Evolutionary conservation across 2,329 filamentous ascomycete species (phyloP), one percentile per base, ranked within the genome.

Genomic region (Aspergillus pseudoviridinutans): DNA sequence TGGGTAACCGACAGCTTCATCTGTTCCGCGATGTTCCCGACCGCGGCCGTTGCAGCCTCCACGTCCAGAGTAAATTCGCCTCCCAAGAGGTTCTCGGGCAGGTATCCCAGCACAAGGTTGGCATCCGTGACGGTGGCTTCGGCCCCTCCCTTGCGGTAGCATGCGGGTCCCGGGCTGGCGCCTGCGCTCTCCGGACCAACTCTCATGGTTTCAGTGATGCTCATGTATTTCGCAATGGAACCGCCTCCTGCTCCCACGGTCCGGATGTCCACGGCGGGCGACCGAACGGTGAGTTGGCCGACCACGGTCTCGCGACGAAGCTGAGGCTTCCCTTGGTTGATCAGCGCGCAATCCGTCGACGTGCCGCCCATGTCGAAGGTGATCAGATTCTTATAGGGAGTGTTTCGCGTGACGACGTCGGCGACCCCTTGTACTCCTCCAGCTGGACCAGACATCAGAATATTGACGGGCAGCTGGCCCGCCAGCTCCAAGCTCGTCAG

Each of bases 301-400:
- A 81, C 73, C 2, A 77, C 71, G 0, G 78, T 81, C 60, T 81
- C 78, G 35, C 78, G 70, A 44, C 79, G 75, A 22, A 80, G 71
- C 38, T 76, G 73, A 4, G 75, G 75, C 54, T 76, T 73, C 2
- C 76, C 74, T 20, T 77, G 70, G 22, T 74, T 73, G 20, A 81
- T 75, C 4, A 81, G 63, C 1, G 79, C 78, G 58, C 77, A 79
- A 54, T 81, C 79, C 0, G 79, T 80, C 4, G 76, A 79, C 0
- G 79, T 81, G 1, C 79, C 79, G n/a, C 79, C 79, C 77, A 81
- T 80, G 53, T 81, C 79, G 12, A 81, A 69, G 0, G 78, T 80
- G 53, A 81, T 79, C 27, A 80, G 66, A 46, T 80, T 79, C 60
- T 78, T 79, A 65, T 76, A 80, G 0, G 74, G 73, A 0, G 78